Conservation (phyloP, 1,284 basidiomycete species). For the Trichosporon asahii region DNA sequence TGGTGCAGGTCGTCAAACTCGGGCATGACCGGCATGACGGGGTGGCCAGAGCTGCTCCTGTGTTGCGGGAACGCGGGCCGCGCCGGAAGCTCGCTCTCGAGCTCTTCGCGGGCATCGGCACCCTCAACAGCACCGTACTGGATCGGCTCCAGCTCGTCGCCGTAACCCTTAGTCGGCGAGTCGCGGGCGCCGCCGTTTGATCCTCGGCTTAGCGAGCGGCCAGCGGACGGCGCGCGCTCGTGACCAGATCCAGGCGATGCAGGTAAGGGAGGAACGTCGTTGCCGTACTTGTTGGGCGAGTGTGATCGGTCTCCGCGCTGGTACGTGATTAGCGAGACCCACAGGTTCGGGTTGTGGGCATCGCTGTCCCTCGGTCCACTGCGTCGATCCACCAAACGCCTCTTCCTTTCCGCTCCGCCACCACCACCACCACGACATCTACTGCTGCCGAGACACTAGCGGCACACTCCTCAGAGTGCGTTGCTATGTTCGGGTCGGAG, state of each 20-base stretch:
- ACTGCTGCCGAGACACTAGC: neutral
- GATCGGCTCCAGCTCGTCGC: constrained; percentile 1
- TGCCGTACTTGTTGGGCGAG: constrained; percentile 21
- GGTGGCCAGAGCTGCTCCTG: constrained; percentile 12
- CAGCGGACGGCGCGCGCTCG: neutral
- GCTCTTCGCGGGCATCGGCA: neutral
- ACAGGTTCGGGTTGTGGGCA: constrained; percentile 10
- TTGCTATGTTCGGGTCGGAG: neutral
- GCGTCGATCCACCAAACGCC: neutral
- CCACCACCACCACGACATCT: constrained; percentile 5
- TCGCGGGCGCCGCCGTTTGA: constrained; percentile 1
- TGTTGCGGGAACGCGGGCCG: neutral
- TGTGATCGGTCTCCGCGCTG: constrained; percentile 16
- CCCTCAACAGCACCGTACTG: neutral
- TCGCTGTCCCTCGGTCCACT: neutral
- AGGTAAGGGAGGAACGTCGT: constrained; percentile 14
- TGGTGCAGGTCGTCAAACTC: constrained; percentile 41
- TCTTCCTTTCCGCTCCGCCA: constrained; percentile 15
- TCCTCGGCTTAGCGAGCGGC: neutral
- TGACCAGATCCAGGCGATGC: neutral
- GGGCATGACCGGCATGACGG: constrained; percentile 50
- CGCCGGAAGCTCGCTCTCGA: constrained; percentile 1
- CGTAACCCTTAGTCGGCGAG: neutral
- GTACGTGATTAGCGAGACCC: constrained; percentile 21
- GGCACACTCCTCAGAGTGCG: neutral